These are phyloP conservation scores for Grifola frondosa DNA, from an alignment of 1,284 basidiomycete species.

Conservation along the genomic window DNA sequence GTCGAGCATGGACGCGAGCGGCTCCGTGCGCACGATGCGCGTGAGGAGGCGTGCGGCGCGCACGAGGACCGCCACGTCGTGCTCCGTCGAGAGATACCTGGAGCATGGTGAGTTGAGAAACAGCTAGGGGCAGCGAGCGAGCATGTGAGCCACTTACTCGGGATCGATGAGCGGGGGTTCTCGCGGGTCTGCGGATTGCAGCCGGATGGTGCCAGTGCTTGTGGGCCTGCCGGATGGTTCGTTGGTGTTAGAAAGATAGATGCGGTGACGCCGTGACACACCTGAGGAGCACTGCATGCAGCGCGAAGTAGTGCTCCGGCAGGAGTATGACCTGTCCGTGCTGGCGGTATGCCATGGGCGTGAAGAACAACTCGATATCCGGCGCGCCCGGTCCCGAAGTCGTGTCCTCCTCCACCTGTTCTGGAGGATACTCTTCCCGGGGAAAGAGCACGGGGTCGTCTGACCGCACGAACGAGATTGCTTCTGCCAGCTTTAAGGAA, in stretches of 20 bases:
- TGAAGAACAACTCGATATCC: constrained; percentile 60
- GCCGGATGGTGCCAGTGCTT: constrained; percentile 39
- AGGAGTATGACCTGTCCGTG: constrained; percentile 20
- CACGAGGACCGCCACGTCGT: constrained; percentile 55
- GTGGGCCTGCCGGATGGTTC: constrained; percentile 36
- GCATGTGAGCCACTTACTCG: constrained; percentile 32
- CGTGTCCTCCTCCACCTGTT: constrained; percentile 43
- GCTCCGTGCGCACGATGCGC: constrained; percentile 49
- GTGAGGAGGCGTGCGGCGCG: constrained; percentile 52
- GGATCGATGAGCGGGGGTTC: constrained; percentile 47
- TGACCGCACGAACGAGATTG: constrained; percentile 56
- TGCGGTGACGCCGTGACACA: constrained; percentile 6
- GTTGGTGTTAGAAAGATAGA: neutral
- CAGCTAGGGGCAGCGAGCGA: neutral
- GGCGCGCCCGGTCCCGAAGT: constrained; percentile 57
- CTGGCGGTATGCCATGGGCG: constrained; percentile 45
- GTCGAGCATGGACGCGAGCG: constrained; percentile 50
- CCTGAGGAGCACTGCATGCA: constrained; percentile 34
- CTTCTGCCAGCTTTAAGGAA: constrained; percentile 57
- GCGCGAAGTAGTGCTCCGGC: constrained; percentile 26
- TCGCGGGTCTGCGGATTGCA: constrained; percentile 41
- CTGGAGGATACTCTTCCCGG: constrained; percentile 34
- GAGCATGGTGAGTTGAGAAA: neutral
- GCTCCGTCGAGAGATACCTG: constrained; percentile 56
- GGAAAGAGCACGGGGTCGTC: constrained; percentile 54